These are phyloP conservation scores for Globisporangium irregulare DNA, from an alignment of 352 stramenopile species.

Conservation along the genomic window DNA sequence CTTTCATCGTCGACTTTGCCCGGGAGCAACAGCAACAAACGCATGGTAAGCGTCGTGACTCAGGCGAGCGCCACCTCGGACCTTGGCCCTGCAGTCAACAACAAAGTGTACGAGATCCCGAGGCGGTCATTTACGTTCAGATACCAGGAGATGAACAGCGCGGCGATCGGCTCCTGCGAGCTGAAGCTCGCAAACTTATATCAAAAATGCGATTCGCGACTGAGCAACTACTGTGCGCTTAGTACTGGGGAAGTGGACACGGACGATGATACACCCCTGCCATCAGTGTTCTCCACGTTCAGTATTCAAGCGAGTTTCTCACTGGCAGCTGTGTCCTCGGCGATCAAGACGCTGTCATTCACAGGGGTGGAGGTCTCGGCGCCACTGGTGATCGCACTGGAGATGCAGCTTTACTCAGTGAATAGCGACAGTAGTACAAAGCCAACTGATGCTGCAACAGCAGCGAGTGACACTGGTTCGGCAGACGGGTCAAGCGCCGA, in stretches of 20 bases:
- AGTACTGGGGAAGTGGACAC: background rate
- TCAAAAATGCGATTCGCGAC: background rate
- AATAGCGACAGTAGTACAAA: background rate
- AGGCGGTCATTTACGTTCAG: background rate
- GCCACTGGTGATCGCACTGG: background rate
- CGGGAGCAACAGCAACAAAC: background rate
- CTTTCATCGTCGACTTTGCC: background rate
- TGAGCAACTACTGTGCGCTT: background rate
- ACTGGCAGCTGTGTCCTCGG: background rate
- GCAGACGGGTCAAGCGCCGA: background rate
- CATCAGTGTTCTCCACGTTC: conserved; percentile 1
- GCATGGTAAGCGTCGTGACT: background rate
- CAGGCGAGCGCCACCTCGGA: background rate
- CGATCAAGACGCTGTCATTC: conserved; percentile 3
- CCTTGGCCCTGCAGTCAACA: background rate
- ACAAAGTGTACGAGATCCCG: conserved; percentile 8
- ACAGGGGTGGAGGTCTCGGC: background rate
- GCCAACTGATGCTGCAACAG: background rate
- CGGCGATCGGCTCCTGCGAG: background rate
- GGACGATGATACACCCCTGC: background rate
- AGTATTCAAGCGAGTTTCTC: conserved; percentile 1
- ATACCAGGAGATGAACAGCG: conserved; percentile 1
- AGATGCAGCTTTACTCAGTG: background rate
- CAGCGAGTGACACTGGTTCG: background rate
- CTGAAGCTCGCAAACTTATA: background rate